Evolutionary conservation across 805 yeast species (phyloP), one percentile per base, ranked within the genome.

Genomic region (Yarrowia keelungensis): DNA sequence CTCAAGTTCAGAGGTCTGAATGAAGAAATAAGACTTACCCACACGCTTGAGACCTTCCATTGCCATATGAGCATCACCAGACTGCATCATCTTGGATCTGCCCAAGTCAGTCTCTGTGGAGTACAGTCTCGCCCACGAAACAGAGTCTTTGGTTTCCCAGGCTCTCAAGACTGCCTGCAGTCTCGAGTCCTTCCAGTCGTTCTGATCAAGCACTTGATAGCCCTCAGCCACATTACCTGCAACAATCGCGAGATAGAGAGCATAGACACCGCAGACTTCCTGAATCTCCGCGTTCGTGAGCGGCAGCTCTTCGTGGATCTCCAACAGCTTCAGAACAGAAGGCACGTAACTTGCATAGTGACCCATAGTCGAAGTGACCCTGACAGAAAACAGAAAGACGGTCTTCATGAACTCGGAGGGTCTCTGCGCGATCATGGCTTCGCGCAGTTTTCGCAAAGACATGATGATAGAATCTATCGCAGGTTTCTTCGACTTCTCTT

Each of bases 281-380:
- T 75, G 74, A 0, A 73, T 69, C 71, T 84, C 87, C 0, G 71
- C 72, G 0, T 59, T 45, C 0, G 73, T 70, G 32, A 84, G 73
- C 12, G 77, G 70, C 0, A 43, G 49, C 7, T 53, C 26, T 7
- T 64, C 61, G 11, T 71, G 70, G 15, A 76, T 75, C 11, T 74
- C 75, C 32, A 85, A 74, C 35, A 86, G 72, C 69, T 81, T 81
- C 47, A 75, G 74, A n/a, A 86, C 80, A 36, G 85, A 78, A 1
- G 90, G 89, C 4, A 86, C 69, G 71, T 85, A 87, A 1, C 89
- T 81, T 70, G 85, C 85, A 72, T 83, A 82, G 69, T 84, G 84
- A 9, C 85, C 86, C 5, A 80, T 72, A 3, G 79, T 76, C 0
- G 84, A 79, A 0, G 86, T 77, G 26, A 84, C 78, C 42, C 86